Percentiles rank a stretch among this genome's conserved stretches.
These are phyloP conservation scores for Microcyclospora pomicola DNA, from an alignment of 2,329 filamentous ascomycete genomes.

Conservation along the genomic window DNA sequence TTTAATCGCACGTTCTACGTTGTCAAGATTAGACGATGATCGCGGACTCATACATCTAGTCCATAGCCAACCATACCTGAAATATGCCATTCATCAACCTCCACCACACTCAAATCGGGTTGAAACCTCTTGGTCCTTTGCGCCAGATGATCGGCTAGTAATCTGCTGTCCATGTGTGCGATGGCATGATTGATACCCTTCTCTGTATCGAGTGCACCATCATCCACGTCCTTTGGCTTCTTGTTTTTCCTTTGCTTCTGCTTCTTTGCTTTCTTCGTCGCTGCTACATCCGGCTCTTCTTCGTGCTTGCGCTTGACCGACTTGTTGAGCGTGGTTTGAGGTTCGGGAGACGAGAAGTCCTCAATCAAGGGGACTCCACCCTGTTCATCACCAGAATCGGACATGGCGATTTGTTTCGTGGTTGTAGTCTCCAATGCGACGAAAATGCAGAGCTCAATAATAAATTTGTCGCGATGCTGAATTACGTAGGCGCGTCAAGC, in stretches of 20 bases:
- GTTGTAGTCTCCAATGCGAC: neutral
- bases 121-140: conserved; percentile 68
- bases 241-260: conserved; percentile 50
- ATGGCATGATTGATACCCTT: conserved; percentile 62
- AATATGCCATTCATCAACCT: conserved; percentile 69
- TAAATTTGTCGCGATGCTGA: too few relatives aligned
- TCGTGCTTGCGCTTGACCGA: conserved; percentile 29
- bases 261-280: conserved; percentile 29
- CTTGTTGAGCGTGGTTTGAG: conserved; percentile 5
- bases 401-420: conserved; percentile 22
- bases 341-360: conserved; percentile 21
- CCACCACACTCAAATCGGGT: conserved; percentile 65
- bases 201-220: conserved; percentile 37
- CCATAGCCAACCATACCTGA: conserved; percentile 43
- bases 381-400: conserved; percentile 29
- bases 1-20: conserved; percentile 54
- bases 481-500: too few relatives aligned
- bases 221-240: conserved; percentile 49
- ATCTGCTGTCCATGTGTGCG: conserved; percentile 64
- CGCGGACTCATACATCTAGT: neutral
- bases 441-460: neutral
- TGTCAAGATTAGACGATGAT: neutral
- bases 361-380: conserved; percentile 33
- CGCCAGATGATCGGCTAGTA: conserved; percentile 75
- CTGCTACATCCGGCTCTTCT: conserved; percentile 21